A percentile compares a stretch with the other conserved stretches of the same genome.
Conservation (phyloP, 2,329 filamentous ascomycete species). For the Beauveria asiatica region DNA sequence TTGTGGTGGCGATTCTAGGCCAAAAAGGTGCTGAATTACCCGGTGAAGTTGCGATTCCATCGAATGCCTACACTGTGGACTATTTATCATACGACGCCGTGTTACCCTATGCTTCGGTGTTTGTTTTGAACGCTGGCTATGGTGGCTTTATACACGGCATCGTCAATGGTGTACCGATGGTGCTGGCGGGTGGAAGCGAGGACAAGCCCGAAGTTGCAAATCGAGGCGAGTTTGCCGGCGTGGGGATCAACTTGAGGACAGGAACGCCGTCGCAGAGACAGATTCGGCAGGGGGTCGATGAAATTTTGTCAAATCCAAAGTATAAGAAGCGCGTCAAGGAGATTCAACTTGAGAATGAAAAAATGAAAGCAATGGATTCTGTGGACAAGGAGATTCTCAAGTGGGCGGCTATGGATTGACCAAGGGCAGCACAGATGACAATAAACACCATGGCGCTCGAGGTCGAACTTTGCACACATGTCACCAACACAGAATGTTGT, state of each 20-base stretch:
- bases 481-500: too few species aligned
- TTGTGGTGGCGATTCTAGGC: constrained; percentile 26
- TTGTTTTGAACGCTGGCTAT: constrained; percentile 41
- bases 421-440: too few species aligned
- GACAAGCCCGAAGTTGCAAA: constrained; percentile 8
- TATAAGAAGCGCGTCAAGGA: not conserved
- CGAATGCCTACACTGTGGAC: constrained; percentile 35
- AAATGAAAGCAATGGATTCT: constrained; percentile 1
- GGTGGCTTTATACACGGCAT: constrained; percentile 19
- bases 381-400: not conserved
- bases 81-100: constrained; percentile 40
- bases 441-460: too few species aligned
- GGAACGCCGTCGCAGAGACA: not conserved
- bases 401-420: not conserved
- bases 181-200: not conserved
- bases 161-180: constrained; percentile 6
- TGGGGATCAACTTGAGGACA: not conserved
- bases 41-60: constrained; percentile 22
- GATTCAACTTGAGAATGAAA: not conserved
- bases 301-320: not conserved
- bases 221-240: constrained; percentile 3
- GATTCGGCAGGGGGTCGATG: not conserved
- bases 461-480: too few species aligned
- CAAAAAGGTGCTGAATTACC: constrained; percentile 18
- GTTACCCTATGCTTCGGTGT: constrained; percentile 34